Evolutionary conservation across 1,284 basidiomycete genomes (phyloP).

Genomic region (Anthracocystis walkeri): DNA sequence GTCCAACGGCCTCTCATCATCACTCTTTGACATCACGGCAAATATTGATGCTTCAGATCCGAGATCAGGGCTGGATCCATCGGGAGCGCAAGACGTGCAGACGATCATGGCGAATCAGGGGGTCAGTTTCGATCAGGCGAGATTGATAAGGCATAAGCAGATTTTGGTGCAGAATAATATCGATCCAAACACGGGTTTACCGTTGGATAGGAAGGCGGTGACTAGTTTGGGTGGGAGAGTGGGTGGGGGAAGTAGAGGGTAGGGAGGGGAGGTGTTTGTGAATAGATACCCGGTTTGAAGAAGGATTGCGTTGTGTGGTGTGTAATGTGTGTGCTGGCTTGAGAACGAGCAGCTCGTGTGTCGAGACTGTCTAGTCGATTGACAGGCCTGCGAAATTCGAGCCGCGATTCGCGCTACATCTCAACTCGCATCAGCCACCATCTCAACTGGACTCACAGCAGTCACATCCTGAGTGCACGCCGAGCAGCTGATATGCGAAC

Average conservation of each 20-base stretch:
- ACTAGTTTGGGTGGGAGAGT: slow-evolving; percentile 45
- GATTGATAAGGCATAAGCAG: slow-evolving; percentile 61
- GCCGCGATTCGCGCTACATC: too few species aligned
- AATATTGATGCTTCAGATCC: slow-evolving; percentile 59
- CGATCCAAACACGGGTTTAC: slow-evolving; percentile 65
- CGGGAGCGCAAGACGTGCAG: slow-evolving; percentile 58
- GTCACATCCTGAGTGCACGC: too few species aligned
- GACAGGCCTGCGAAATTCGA: too few species aligned
- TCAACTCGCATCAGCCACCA: too few species aligned
- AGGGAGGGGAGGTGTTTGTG: background rate
- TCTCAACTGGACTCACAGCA: too few species aligned
- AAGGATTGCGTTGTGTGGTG: too few species aligned
- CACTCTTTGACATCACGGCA: slow-evolving; percentile 62
- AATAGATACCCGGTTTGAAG: background rate
- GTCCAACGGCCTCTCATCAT: slow-evolving; percentile 49
- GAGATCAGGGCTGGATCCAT: slow-evolving; percentile 56
- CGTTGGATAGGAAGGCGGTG: slow-evolving; percentile 64
- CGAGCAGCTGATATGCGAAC: too few species aligned
- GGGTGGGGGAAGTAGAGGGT: slow-evolving; percentile 3
- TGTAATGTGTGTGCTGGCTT: too few species aligned
- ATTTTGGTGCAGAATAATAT: slow-evolving; percentile 58
- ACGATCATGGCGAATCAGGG: slow-evolving; percentile 56
- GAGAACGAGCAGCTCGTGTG: too few species aligned
- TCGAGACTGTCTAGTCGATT: too few species aligned
- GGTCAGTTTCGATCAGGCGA: slow-evolving; percentile 63